Conservation (phyloP, 1,139 yeast species). For the Taphrina betulina region DNA sequence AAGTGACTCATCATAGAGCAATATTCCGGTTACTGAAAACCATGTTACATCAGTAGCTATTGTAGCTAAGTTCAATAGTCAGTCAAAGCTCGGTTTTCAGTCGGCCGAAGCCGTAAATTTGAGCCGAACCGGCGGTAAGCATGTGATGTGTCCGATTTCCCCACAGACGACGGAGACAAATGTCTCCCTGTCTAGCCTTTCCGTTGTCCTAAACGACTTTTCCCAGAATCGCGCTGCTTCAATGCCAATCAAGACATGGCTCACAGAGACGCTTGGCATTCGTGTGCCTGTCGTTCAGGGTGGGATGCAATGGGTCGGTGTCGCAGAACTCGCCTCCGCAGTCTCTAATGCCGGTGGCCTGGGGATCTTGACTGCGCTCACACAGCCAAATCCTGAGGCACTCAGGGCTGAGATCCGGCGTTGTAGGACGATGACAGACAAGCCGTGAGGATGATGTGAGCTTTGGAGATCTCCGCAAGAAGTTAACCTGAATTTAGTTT, state of each 20-base stretch:
- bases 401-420: conserved; percentile 41
- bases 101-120: background rate
- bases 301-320: conserved; percentile 45
- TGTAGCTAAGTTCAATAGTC: too few relatives aligned
- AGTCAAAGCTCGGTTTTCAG: background rate
- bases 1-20: too few relatives aligned
- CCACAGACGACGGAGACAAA: too few relatives aligned
- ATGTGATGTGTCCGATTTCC: too few relatives aligned
- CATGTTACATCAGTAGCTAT: too few relatives aligned
- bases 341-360: conserved; percentile 47
- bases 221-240: too few relatives aligned
- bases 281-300: conserved; percentile 46
- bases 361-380: conserved; percentile 45
- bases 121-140: too few relatives aligned
- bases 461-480: background rate
- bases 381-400: conserved; percentile 44
- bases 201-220: too few relatives aligned
- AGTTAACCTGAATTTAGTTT: conserved; percentile 37
- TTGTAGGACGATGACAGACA: conserved; percentile 24
- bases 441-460: conserved; percentile 10
- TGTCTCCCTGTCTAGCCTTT: too few relatives aligned
- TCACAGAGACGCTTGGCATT: conserved; percentile 44
- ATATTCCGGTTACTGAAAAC: too few relatives aligned
- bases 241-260: conserved; percentile 43
- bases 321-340: conserved; percentile 44